A percentile compares a stretch with the other conserved stretches of the same genome.
These are phyloP conservation scores for Chalciporus piperatus DNA, from an alignment of 768 basidiomycete genomes.

Conservation along the genomic window DNA sequence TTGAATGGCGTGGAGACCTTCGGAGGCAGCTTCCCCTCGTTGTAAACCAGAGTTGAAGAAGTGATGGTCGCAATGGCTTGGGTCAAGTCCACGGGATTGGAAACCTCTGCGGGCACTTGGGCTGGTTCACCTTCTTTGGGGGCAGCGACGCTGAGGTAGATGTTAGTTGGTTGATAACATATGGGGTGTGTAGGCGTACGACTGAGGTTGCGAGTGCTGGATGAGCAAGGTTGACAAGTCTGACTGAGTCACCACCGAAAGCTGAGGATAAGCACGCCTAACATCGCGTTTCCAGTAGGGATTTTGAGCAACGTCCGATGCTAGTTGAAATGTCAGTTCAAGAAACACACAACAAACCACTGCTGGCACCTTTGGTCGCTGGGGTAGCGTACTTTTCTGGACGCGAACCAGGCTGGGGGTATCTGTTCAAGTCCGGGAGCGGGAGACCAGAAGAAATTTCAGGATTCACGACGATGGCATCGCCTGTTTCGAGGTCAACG, in stretches of 20 bases:
- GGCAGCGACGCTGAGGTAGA: constrained; percentile 46
- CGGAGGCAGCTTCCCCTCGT: constrained; percentile 69
- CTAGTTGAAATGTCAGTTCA: constrained; percentile 36
- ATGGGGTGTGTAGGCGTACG: constrained; percentile 46
- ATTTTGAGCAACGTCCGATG: constrained; percentile 84
- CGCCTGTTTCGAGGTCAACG: constrained; percentile 49
- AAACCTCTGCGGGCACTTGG: constrained; percentile 44
- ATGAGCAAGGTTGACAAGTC: constrained; percentile 80
- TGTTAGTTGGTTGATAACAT: constrained; percentile 7
- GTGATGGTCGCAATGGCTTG: constrained; percentile 70
- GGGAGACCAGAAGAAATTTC: constrained; percentile 91
- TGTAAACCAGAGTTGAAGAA: constrained; percentile 53
- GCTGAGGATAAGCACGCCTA: constrained; percentile 86
- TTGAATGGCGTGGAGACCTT: constrained; percentile 61
- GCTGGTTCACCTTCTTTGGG: constrained; percentile 42
- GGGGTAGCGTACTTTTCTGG: constrained; percentile 86
- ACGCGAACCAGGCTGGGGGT: constrained; percentile 85
- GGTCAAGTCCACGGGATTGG: constrained; percentile 57
- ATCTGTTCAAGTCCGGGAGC: constrained; percentile 65
- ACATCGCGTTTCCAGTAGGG: constrained; percentile 98
- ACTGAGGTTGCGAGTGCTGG: constrained; percentile 63
- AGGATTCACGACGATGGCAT: constrained; percentile 80
- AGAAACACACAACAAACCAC: background rate
- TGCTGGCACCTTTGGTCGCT: constrained; percentile 72
- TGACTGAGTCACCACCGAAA: constrained; percentile 83